A percentile compares a stretch with the other conserved stretches of the same genome.
Conservation (phyloP, 2,329 filamentous ascomycete species). For the Fusarium robinianum region DNA sequence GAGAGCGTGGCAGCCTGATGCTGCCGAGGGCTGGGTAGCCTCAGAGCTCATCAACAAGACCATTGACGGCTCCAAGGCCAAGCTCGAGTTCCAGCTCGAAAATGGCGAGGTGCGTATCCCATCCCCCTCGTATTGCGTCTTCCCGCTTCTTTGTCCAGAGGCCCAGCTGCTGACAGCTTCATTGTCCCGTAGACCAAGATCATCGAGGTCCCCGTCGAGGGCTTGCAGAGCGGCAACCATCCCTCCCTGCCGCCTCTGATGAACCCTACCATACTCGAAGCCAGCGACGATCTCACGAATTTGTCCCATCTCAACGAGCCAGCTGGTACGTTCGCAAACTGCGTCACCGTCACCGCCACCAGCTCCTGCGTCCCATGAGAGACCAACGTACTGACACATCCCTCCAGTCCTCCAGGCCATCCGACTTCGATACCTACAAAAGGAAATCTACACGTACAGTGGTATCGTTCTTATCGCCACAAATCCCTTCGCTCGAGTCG, state of each 20-base stretch:
- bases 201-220: constrained; percentile 75
- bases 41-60: constrained; percentile 90
- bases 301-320: constrained; percentile 98
- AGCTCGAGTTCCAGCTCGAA: constrained; percentile 83
- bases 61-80: constrained; percentile 82
- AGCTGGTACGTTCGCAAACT: constrained; percentile 67
- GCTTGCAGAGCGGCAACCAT: constrained; percentile 77
- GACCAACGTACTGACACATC: too few relatives aligned
- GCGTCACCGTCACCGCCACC: too few relatives aligned
- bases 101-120: constrained; percentile 77
- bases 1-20: constrained; percentile 96
- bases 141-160: neutral
- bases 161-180: constrained; percentile 16
- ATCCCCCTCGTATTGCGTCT: neutral
- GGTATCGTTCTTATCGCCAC: constrained; percentile 98
- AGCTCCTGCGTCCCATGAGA: too few relatives aligned
- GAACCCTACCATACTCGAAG: constrained; percentile 98
- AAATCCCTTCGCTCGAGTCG: constrained; percentile 95
- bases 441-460: constrained; percentile 99
- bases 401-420: constrained; percentile 89
- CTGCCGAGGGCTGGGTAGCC: constrained; percentile 94
- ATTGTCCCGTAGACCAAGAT: constrained; percentile 63
- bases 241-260: constrained; percentile 86
- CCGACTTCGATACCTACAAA: constrained; percentile 93
- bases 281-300: constrained; percentile 96